phyloP scores from a whole-genome alignment of 139 green algal genomes.

The Coelastrella sp. region DNA sequence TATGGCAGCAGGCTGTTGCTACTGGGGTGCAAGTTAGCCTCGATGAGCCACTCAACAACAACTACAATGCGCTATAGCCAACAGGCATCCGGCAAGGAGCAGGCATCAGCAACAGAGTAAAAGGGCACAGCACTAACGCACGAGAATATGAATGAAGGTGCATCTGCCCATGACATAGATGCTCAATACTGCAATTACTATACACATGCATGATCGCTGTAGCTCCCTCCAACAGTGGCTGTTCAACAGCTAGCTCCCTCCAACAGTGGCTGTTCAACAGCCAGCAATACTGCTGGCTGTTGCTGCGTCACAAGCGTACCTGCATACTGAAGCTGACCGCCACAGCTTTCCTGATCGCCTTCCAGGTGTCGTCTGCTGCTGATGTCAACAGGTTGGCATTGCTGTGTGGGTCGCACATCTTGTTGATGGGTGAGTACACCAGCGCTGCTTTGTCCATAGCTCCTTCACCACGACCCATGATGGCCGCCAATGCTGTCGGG shows the following conservation, averaged over 20 bases:
- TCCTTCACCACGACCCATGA: slow-evolving; percentile 60
- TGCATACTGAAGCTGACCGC: slow-evolving; percentile 60
- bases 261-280: background rate
- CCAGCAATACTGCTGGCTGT: background rate
- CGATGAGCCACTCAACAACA: no score
- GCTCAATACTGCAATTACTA: no score
- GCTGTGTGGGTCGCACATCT: slow-evolving; percentile 58
- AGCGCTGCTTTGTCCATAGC: slow-evolving; percentile 59
- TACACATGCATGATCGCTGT: background rate
- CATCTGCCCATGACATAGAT: no score
- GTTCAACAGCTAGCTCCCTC: background rate
- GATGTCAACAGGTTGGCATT: slow-evolving; percentile 70
- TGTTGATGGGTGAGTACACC: slow-evolving; percentile 54
- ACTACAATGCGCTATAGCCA: no score
- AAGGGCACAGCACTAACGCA: no score
- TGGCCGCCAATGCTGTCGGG: slow-evolving; percentile 50
- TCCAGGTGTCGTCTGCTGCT: slow-evolving; percentile 62
- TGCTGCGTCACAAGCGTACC: background rate
- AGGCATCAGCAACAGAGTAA: no score
- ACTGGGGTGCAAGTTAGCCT: no score
- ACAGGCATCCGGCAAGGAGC: no score
- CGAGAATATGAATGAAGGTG: no score
- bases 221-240: background rate
- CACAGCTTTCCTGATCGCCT: slow-evolving; percentile 67
- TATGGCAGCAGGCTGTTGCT: no score